phyloP scores from a whole-genome alignment of 2,329 filamentous ascomycete species.

The Colletotrichum nymphaeae region DNA sequence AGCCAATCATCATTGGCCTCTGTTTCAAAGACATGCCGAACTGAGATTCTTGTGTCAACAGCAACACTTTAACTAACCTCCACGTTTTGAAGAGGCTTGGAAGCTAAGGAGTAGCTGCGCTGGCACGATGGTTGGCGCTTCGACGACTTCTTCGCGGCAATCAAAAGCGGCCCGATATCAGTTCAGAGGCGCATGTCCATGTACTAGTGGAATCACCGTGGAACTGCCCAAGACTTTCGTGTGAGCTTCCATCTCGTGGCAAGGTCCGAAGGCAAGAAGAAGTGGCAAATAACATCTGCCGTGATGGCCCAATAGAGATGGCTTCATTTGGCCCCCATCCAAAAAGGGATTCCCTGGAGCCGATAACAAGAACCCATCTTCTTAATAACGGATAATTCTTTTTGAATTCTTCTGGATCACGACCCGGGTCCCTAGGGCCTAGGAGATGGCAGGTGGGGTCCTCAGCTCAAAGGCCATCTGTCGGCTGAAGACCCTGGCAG shows the following conservation, averaged over 20 bases:
- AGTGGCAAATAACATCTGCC: conserved; percentile 16
- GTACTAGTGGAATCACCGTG: not conserved
- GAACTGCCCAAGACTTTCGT: not conserved
- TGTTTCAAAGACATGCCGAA: conserved; percentile 22
- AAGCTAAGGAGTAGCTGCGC: not conserved
- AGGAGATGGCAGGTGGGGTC: conserved; percentile 31
- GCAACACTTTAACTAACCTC: not conserved
- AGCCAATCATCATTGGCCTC: conserved; percentile 16
- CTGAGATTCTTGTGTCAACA: conserved; percentile 6
- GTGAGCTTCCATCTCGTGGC: conserved; percentile 1
- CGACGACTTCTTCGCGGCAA: not conserved
- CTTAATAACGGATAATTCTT: conserved; percentile 21
- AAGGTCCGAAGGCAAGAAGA: not conserved
- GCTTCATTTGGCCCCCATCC: conserved; percentile 31
- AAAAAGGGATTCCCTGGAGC: conserved; percentile 9
- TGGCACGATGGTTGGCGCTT: not conserved
- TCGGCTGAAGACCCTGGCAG: conserved; percentile 12
- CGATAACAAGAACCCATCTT: conserved; percentile 18
- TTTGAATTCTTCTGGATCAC: conserved; percentile 19
- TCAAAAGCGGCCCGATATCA: conserved; percentile 8
- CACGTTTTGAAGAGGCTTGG: conserved; percentile 1
- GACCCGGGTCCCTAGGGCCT: conserved; percentile 4
- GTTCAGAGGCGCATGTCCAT: not conserved
- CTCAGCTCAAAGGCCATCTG: conserved; percentile 3
- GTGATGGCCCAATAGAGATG: not conserved